Base-by-base conservation (phyloP, 2,329 filamentous ascomycete genomes). In the Talaromyces sp. region DNA sequence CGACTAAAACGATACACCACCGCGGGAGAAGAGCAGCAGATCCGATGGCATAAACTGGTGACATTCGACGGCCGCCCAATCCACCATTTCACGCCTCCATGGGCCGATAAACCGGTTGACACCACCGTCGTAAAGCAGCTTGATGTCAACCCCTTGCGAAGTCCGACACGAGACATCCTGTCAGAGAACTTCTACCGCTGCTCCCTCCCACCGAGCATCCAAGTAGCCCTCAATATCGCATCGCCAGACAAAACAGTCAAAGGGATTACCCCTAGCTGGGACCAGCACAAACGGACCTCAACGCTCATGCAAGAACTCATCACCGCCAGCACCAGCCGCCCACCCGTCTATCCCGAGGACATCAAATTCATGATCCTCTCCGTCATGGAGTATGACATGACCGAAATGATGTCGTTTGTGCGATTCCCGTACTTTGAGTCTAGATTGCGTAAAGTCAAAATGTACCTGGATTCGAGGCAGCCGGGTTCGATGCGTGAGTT, bases 131-230 rank as follows among this genome's bases (percentile, higher is more conserved):
- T 10, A 31, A 35, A 50, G 61, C 35, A 61, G 27, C 31, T 41
- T 1, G 37, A 60, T 16, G 61, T 62, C 47, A 61, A 61, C 14
- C 57, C 49, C 3, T 2, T 33, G 2, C 43, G 41, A 27, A 5
- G 1, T 24, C 54, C 62, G 22, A 63, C 56, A 6, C 41, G 31
- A 43, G 24, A 64, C 13, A 65, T 65, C 4, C 58, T 57, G 16
- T 65, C 58, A 14, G 63, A 61, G 7, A 57, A 50, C 49, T 61
- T 65, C 31, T 61, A 57, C 58, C 58, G 58, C 7, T 65, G 63
- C 22, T 61, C 49, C 3, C 13, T 49, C 47, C 58, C 58, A 50
- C 63, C 58, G 13, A 33, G 4, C 24, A 58, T 35, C 47, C 63
- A 61, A 56, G n/a, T 63, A 4, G 63, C 31, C 0, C 27, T 62